These are phyloP conservation scores for Perkinsus olseni DNA, from an alignment of 169 alveolate genomes.

Conservation along the genomic window DNA sequence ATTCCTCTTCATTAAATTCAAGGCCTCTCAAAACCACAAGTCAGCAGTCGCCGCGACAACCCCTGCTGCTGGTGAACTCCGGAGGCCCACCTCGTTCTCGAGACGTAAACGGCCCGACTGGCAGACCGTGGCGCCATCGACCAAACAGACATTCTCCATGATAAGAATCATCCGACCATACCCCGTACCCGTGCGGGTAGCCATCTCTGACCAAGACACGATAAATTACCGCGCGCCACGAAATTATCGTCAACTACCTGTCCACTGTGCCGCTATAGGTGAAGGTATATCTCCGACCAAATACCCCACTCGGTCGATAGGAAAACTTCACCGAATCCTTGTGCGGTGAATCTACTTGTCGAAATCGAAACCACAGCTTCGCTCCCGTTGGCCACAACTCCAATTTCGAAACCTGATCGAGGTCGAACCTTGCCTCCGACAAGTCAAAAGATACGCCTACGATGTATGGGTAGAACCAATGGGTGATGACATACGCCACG, in stretches of 20 bases:
- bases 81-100: not conserved
- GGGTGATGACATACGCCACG: not conserved
- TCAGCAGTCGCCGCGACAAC: too few species aligned
- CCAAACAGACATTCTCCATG: not conserved
- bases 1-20: too few species aligned
- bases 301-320: not conserved
- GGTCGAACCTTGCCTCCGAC: not conserved
- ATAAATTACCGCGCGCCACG: not conserved
- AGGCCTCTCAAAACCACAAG: too few species aligned
- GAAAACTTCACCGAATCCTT: not conserved
- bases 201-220: not conserved
- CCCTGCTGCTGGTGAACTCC: too few species aligned
- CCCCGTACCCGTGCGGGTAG: not conserved
- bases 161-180: not conserved
- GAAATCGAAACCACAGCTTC: not conserved
- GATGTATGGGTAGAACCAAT: not conserved
- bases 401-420: not conserved
- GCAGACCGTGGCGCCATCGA: not conserved
- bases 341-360: not conserved
- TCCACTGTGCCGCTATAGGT: not conserved
- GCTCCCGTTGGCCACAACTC: not conserved
- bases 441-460: not conserved
- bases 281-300: not conserved
- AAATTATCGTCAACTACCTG: not conserved
- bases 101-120: not conserved